Evolutionary conservation across 176 grass and related monocot species (phyloP).

Genomic region (Triticum timopheevii): DNA sequence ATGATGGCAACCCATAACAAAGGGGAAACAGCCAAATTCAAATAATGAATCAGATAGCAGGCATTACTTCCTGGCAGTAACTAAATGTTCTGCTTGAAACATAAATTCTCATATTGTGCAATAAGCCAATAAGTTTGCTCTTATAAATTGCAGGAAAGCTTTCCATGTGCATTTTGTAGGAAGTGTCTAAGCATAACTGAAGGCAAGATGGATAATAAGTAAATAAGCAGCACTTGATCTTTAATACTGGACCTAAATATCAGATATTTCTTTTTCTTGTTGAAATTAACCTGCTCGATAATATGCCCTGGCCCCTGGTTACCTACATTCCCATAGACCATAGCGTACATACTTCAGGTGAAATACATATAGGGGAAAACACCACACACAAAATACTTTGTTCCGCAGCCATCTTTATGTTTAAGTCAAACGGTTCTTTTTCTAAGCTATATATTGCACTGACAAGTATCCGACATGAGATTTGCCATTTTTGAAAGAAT

Average conservation of each 20-base stretch:
- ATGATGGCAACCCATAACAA: neutral
- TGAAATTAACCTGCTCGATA: neutral
- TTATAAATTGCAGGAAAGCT: neutral
- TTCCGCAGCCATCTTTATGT: neutral
- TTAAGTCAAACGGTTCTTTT: neutral
- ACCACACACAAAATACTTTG: neutral
- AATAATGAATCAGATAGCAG: neutral
- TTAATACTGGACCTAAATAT: neutral
- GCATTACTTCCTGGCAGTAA: neutral
- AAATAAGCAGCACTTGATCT: neutral
- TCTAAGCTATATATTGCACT: neutral
- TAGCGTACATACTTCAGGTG: neutral
- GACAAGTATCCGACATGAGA: neutral
- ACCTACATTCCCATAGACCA: neutral
- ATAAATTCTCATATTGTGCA: neutral
- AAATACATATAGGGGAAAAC: neutral
- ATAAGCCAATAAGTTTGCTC: neutral
- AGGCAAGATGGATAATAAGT: neutral
- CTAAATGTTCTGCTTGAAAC: neutral
- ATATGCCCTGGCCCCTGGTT: neutral
- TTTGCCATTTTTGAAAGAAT: neutral
- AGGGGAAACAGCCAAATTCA: neutral
- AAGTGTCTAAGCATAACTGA: neutral
- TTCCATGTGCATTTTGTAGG: neutral
- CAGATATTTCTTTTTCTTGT: neutral